phyloP scores from a whole-genome alignment of 805 yeast genomes.

The Kazachstania kunashirensis region DNA sequence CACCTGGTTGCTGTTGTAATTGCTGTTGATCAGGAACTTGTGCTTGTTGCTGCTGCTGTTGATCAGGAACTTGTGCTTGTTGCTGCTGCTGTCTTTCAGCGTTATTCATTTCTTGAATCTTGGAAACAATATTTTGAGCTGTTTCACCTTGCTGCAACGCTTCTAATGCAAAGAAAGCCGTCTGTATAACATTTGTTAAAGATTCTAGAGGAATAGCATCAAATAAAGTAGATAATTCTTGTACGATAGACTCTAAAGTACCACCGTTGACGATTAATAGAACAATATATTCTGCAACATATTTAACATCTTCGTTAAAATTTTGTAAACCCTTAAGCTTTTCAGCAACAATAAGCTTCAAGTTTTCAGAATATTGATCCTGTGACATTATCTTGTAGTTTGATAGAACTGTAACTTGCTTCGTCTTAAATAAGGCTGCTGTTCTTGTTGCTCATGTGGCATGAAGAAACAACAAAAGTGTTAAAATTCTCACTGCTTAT shows the following conservation, averaged over 20 bases:
- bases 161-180: conserved; percentile 48
- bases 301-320: conserved; percentile 43
- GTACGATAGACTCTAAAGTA: conserved; percentile 47
- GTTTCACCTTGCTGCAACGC: conserved; percentile 31
- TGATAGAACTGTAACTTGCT: neutral
- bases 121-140: conserved; percentile 23
- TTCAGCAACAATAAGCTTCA: conserved; percentile 36
- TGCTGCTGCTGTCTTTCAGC: conserved; percentile 8
- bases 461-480: neutral
- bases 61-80: conserved; percentile 10
- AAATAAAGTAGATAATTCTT: conserved; percentile 52
- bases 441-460: neutral
- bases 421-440: neutral
- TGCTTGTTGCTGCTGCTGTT: conserved; percentile 7
- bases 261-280: conserved; percentile 61
- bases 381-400: conserved; percentile 16
- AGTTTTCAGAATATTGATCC: conserved; percentile 29
- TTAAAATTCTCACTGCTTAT: neutral
- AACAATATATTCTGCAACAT: conserved; percentile 67
- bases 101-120: conserved; percentile 20
- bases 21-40: conserved; percentile 8
- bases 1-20: conserved; percentile 6
- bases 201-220: conserved; percentile 53
- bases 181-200: conserved; percentile 45
- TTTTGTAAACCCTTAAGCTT: conserved; percentile 33